phyloP scores from a whole-genome alignment of 306 rosid species.

The Malus asiatica region DNA sequence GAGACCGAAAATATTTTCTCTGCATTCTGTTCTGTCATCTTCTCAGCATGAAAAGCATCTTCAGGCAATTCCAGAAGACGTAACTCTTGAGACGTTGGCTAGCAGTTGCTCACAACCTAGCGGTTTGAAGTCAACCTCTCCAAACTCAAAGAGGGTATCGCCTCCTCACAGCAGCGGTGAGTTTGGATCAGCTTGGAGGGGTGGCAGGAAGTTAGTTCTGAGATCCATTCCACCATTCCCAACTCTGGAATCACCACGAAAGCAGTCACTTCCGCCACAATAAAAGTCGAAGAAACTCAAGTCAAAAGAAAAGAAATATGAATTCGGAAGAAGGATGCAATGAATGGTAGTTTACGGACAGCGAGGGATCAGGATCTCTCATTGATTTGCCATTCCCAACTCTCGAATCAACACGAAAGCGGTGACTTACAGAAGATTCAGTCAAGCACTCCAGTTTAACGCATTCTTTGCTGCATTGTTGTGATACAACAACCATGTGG shows the following conservation, averaged over 20 bases:
- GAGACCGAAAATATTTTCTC: neutral
- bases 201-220: constrained; percentile 23
- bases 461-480: neutral
- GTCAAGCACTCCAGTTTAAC: neutral
- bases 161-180: constrained; percentile 8
- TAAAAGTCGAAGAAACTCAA: too few relatives aligned
- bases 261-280: too few relatives aligned
- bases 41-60: constrained; percentile 1
- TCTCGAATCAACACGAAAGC: neutral
- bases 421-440: neutral
- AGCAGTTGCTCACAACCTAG: neutral
- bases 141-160: constrained; percentile 20
- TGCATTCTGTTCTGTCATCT: neutral
- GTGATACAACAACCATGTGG: neutral
- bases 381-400: neutral
- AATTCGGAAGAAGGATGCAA: too few relatives aligned
- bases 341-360: too few relatives aligned
- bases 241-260: constrained; percentile 2
- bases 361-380: too few relatives aligned
- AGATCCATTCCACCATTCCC: constrained; percentile 20
- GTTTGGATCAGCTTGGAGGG: constrained; percentile 8
- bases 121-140: constrained; percentile 10
- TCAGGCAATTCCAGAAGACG: constrained; percentile 21
- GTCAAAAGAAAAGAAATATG: too few relatives aligned
- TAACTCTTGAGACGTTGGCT: constrained; percentile 2